Percentiles rank a stretch among this genome's conserved stretches.
These are phyloP conservation scores for Colletotrichum camelliae DNA, from an alignment of 2,329 filamentous ascomycete species.

Conservation along the genomic window DNA sequence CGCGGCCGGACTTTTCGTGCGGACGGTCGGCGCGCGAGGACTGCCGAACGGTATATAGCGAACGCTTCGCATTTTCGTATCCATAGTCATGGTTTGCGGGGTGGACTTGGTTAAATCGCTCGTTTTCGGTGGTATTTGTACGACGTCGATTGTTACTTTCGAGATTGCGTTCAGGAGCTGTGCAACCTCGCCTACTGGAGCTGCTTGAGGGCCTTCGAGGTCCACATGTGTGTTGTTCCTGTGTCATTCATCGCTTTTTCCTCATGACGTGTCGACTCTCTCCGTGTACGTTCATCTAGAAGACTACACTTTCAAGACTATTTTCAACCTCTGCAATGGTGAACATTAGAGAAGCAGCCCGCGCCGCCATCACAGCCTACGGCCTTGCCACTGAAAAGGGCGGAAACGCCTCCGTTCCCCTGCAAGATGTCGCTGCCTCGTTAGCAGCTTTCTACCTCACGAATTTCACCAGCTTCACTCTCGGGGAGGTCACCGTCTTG, in stretches of 20 bases:
- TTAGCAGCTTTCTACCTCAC: slow-evolving; percentile 1
- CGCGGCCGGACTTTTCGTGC: not conserved
- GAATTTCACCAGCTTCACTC: slow-evolving; percentile 8
- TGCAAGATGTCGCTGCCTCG: not conserved
- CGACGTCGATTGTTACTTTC: not conserved
- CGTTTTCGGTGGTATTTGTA: not conserved
- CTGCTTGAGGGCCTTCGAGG: not conserved
- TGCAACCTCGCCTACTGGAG: fast-evolving
- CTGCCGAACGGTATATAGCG: not conserved
- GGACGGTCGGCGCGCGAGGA: not conserved
- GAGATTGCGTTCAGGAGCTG: not conserved
- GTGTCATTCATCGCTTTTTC: not conserved
- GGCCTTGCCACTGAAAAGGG: not conserved
- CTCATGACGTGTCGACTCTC: fast-evolving
- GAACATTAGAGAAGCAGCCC: slow-evolving; percentile 5
- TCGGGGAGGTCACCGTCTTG: not conserved
- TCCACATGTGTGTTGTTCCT: not conserved
- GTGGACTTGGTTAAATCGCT: not conserved
- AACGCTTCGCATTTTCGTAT: not conserved
- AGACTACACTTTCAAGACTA: fast-evolving
- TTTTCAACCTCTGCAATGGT: not conserved
- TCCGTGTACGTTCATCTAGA: not conserved
- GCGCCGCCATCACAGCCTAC: slow-evolving; percentile 2
- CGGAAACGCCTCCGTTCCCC: not conserved
- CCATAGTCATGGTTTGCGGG: not conserved